Evolutionary conservation across 129 eudicot genomes (phyloP).

Genomic region (Flaveria bidentis): DNA sequence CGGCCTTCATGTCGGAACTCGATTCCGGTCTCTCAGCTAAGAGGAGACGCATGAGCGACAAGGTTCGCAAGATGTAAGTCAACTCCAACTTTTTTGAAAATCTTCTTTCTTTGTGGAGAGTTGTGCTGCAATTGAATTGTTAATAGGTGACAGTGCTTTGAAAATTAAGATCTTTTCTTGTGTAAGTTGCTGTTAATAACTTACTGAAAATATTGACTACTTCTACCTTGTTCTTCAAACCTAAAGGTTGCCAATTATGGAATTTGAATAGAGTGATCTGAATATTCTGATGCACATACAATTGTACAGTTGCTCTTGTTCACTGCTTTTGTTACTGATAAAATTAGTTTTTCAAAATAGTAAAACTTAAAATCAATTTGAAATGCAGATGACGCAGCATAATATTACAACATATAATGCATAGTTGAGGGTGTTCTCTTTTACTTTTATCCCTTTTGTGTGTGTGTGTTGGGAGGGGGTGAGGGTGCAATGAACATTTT

Average conservation of each 20-base stretch:
- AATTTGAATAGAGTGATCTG: too few relatives aligned
- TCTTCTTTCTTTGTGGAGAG: not conserved
- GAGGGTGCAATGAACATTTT: not conserved
- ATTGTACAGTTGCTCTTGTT: not conserved
- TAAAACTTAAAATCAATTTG: not conserved
- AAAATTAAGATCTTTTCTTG: too few relatives aligned
- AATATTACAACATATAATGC: not conserved
- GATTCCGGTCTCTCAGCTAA: constrained; percentile 49
- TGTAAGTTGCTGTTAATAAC: too few relatives aligned
- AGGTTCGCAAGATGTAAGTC: constrained; percentile 83
- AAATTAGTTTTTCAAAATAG: too few relatives aligned
- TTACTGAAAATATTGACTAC: too few relatives aligned
- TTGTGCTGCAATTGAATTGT: not conserved
- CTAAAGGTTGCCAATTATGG: too few relatives aligned
- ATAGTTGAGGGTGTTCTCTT: not conserved
- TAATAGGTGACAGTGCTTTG: too few relatives aligned
- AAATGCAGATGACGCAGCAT: not conserved
- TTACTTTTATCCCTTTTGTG: not conserved
- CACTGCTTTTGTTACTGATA: not conserved
- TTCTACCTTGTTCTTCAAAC: too few relatives aligned
- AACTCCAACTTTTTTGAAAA: not conserved
- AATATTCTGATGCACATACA: not conserved
- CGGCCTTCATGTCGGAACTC: constrained; percentile 39
- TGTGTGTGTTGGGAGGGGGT: not conserved
- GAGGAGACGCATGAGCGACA: constrained; percentile 65